Conservation (phyloP, 129 eudicot genomes). For the Gnaphalium uliginosum region DNA sequence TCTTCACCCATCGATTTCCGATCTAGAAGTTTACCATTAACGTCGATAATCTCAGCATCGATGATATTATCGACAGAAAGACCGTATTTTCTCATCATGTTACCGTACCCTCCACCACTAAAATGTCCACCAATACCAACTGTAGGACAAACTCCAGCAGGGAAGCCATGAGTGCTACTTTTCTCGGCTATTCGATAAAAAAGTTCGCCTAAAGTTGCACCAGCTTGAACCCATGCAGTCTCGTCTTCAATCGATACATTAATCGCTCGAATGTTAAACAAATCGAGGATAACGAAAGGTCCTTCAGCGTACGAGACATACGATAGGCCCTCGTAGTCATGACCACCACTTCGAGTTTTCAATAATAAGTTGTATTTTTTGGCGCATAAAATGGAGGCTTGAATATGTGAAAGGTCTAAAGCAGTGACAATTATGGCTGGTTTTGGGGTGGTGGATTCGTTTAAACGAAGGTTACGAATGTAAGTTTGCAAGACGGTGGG, state of each 20-base stretch:
- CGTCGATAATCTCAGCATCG: conserved; percentile 39
- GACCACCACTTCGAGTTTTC: conserved; percentile 54
- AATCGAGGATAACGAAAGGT: conserved; percentile 48
- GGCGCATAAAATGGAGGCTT: conserved; percentile 41
- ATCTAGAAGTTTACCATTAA: conserved; percentile 30
- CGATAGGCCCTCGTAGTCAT: conserved; percentile 52
- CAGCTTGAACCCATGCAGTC: conserved; percentile 56
- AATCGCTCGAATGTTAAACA: conserved; percentile 39
- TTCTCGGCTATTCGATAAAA: conserved; percentile 44
- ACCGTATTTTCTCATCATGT: conserved; percentile 53
- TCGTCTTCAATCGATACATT: conserved; percentile 29
- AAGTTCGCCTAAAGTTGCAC: conserved; percentile 52
- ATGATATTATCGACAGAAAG: conserved; percentile 48
- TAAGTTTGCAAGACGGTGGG: conserved; percentile 37
- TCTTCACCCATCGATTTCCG: conserved; percentile 58
- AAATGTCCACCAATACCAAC: conserved; percentile 63
- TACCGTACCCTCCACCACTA: conserved; percentile 54
- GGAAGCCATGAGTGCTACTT: conserved; percentile 43
- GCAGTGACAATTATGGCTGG: conserved; percentile 43
- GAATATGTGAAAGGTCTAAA: conserved; percentile 47
- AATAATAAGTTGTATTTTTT: conserved; percentile 27
- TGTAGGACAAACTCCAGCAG: conserved; percentile 59
- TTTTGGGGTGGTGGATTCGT: conserved; percentile 45
- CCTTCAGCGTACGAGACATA: conserved; percentile 28
- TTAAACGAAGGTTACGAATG: conserved; percentile 48